Base-by-base conservation (phyloP, 2,329 filamentous ascomycete species). In the Septoria linicola region DNA sequence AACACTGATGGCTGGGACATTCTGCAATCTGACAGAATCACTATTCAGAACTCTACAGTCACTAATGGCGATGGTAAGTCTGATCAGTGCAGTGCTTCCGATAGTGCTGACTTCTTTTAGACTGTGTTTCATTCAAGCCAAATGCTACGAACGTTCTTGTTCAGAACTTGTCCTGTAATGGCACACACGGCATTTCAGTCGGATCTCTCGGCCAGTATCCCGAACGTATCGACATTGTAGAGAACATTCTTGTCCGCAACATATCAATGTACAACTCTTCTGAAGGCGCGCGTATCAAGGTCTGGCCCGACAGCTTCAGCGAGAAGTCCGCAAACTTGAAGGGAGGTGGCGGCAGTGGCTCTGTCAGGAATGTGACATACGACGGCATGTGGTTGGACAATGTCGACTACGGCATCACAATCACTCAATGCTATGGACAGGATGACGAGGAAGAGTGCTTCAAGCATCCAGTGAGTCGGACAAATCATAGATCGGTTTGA, bases 121-220 rank as follows among this genome's bases (percentile, higher is more conserved):
- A 27, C 23, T 88, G 85, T 53, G 82, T 88, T 10, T 83, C 83
- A 0, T 88, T 88, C 76, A 88, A 88, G 68, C 84, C 84, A 16
- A 88, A 88, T 66, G 82, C 78, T 60, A 87, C 83, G 37, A 77
- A 86, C 57, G 80, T 88, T 6, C 67, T 87, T 2, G 78, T 88
- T 4, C 83, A 88, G 64, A 82, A 83, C 55, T 70, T 88, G 3
- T 70, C 73, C 52, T 88, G 85, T 69, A 84, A 84, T 60, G 83
- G 83, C 25, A 86, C 81, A 2, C 85, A 88, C 62, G 85, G 85
- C 31, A 87, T 88, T 58, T 83, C 80, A 8, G 82, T 88, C 14
- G 85, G 85, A 5, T 85, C 82, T 0, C 72, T 88, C 0, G 85
- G 85, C 16, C 84, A 88, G 67, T 88, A 88, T 63, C 62, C 71